phyloP scores from a whole-genome alignment of 2,329 filamentous ascomycete species.

The Trichoderma sp. region DNA sequence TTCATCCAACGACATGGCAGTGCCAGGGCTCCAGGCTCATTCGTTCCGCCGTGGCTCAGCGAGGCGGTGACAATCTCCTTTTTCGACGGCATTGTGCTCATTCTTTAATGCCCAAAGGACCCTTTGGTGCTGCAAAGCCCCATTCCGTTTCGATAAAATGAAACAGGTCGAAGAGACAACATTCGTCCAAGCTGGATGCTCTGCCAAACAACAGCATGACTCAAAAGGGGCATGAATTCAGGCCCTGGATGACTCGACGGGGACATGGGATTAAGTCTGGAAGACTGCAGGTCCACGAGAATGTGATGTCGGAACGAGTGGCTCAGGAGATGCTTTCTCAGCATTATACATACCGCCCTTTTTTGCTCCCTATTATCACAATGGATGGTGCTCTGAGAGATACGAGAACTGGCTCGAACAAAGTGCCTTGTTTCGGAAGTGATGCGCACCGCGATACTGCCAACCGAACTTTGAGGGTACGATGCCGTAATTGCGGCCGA shows the following conservation, averaged over 20 bases:
- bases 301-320: not conserved
- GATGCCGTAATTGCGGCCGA: not conserved
- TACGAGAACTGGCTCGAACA: conserved; percentile 13
- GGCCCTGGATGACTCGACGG: not conserved
- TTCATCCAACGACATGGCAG: not conserved
- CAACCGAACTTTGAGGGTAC: not conserved
- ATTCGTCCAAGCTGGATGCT: not conserved
- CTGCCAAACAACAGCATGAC: not conserved
- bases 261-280: not conserved
- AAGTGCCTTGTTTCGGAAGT: conserved; percentile 14
- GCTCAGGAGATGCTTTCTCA: not conserved
- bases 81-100: not conserved
- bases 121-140: not conserved
- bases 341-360: not conserved
- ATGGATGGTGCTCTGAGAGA: not conserved
- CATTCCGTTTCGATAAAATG: not conserved
- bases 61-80: not conserved
- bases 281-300: not conserved
- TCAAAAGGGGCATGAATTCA: not conserved
- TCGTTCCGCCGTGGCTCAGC: not conserved
- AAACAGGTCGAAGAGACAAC: not conserved
- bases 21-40: not conserved
- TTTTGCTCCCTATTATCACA: not conserved
- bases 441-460: not conserved
- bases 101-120: not conserved